Conservation (phyloP, 306 rosid genomes). For the Fagus sylvatica region DNA sequence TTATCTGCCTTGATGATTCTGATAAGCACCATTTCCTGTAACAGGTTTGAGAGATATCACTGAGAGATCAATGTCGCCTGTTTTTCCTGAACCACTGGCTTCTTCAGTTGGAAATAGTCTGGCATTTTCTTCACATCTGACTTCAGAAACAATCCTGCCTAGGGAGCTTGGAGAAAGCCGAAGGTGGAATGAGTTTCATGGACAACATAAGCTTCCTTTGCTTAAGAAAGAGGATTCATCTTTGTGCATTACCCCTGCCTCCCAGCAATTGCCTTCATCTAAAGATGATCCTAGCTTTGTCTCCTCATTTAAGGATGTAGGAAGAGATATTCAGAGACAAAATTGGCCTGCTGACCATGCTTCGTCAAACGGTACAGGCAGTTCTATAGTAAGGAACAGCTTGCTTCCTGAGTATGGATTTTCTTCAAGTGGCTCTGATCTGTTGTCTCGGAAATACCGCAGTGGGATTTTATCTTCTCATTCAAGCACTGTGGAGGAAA, state of each 20-base stretch:
- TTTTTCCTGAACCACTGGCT: constrained; percentile 39
- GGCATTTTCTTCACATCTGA: constrained; percentile 38
- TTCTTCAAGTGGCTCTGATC: constrained; percentile 35
- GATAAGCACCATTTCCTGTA: constrained; percentile 37
- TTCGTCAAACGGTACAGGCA: constrained; percentile 29
- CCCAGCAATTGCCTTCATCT: constrained; percentile 23
- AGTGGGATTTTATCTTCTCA: constrained; percentile 41
- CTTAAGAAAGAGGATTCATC: constrained; percentile 36
- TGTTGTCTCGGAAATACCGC: constrained; percentile 34
- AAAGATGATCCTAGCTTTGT: constrained; percentile 25
- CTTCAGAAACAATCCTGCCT: constrained; percentile 39
- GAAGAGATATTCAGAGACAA: constrained; percentile 16
- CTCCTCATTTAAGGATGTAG: constrained; percentile 26
- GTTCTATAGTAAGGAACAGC: constrained; percentile 23
- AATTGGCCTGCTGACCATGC: constrained; percentile 17
- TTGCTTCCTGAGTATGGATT: constrained; percentile 49
- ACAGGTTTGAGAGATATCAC: constrained; percentile 52
- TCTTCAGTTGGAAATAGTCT: constrained; percentile 36
- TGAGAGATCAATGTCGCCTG: constrained; percentile 46
- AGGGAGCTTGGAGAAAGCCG: constrained; percentile 41
- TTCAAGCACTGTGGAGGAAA: constrained; percentile 43
- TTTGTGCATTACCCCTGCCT: constrained; percentile 11
- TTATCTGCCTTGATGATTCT: constrained; percentile 34
- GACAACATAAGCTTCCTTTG: constrained; percentile 38
- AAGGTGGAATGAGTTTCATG: constrained; percentile 42